A percentile compares a stretch with the other conserved stretches of the same genome.
Evolutionary conservation across 1,284 basidiomycete genomes (phyloP).

Genomic region (Malassezia globosa): DNA sequence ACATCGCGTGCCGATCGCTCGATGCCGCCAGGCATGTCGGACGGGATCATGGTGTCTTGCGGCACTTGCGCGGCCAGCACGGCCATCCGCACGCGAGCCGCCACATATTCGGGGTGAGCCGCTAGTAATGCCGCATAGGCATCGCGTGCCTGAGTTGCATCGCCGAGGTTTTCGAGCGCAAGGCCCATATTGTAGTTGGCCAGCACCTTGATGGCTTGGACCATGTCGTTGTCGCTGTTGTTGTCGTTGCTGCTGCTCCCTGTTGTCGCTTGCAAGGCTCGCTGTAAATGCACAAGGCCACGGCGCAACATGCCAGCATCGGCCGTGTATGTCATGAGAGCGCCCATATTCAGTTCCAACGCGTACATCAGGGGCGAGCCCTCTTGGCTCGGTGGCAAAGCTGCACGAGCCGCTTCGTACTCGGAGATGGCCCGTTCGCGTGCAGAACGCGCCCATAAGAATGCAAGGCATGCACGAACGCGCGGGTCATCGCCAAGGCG

Average conservation of each 20-base stretch:
- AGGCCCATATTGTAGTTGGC: conserved; percentile 43
- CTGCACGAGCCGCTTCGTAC: conserved; percentile 24
- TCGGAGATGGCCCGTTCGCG: conserved; percentile 19
- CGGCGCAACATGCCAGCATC: conserved; percentile 18
- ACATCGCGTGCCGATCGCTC: conserved; percentile 24
- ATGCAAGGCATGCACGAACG: conserved; percentile 10
- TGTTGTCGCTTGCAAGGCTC: conserved; percentile 17
- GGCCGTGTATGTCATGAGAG: conserved; percentile 23
- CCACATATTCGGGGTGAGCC: conserved; percentile 43
- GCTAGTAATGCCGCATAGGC: conserved; percentile 36
- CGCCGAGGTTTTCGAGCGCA: conserved; percentile 28
- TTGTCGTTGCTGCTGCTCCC: too few species aligned
- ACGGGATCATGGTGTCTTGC: conserved; percentile 4
- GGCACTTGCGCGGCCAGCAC: conserved; percentile 28
- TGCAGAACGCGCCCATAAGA: conserved; percentile 9
- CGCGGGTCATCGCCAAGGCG: conserved; percentile 7
- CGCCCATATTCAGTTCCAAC: conserved; percentile 30
- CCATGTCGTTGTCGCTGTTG: conserved; percentile 10
- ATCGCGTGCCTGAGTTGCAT: conserved; percentile 28
- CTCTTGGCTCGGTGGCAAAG: conserved; percentile 16
- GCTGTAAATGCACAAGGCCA: conserved; percentile 24
- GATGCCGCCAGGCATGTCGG: conserved; percentile 16
- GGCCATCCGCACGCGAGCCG: conserved; percentile 43
- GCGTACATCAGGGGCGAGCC: conserved; percentile 19
- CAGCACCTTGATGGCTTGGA: conserved; percentile 27